phyloP scores from a whole-genome alignment of 1,284 basidiomycete genomes.

The Trametes hirsuta region DNA sequence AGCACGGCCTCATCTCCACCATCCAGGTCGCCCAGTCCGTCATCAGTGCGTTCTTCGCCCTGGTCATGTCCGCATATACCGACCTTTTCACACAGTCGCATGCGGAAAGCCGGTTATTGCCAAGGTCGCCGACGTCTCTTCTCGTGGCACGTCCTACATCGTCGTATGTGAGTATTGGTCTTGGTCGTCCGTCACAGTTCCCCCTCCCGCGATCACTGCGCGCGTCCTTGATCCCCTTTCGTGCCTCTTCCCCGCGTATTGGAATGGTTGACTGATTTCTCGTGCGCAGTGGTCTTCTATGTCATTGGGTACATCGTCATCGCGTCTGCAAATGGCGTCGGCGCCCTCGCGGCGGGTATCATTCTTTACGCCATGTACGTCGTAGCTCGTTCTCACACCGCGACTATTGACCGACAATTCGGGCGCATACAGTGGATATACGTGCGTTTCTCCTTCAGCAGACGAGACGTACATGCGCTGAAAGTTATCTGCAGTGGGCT shows the following conservation, averaged over 20 bases:
- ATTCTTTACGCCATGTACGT: conserved; percentile 58
- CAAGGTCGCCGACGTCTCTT: conserved; percentile 74
- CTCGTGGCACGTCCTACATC: conserved; percentile 61
- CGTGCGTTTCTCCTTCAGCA: no score
- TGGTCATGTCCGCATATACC: no score
- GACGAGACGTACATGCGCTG: no score
- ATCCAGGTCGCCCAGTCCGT: conserved; percentile 59
- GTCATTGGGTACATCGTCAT: conserved; percentile 69
- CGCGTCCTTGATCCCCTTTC: no score
- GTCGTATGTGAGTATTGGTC: conserved; percentile 54
- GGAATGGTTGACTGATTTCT: neutral
- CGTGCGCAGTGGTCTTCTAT: conserved; percentile 53
- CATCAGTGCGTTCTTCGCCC: no score
- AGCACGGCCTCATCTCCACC: conserved; percentile 67
- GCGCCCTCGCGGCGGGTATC: conserved; percentile 41
- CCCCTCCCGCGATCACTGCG: no score
- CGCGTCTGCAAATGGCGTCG: conserved; percentile 61
- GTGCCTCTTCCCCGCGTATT: no score
- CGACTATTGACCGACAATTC: no score
- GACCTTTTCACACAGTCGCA: no score
- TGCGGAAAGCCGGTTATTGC: conserved; percentile 63
- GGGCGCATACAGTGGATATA: no score
- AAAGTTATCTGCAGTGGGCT: conserved; percentile 48
- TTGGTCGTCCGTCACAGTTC: no score
- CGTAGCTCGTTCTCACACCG: neutral